phyloP scores from a whole-genome alignment of 768 basidiomycete genomes.

The Boletus eberwhitei region DNA sequence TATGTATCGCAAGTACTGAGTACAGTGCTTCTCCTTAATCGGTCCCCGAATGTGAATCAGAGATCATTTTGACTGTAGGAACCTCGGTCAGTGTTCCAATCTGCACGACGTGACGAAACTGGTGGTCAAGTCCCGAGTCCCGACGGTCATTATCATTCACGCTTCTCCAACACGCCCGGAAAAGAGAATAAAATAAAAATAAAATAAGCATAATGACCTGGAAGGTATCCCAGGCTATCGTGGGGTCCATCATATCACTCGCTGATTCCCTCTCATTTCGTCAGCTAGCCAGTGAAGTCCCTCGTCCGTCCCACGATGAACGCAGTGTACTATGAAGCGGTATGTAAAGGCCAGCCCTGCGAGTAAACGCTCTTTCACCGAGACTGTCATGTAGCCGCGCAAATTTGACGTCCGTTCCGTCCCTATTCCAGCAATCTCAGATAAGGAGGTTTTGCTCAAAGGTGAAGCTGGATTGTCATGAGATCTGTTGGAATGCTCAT shows the following conservation, averaged over 20 bases:
- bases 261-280: background rate
- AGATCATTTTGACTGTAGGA: too few species aligned
- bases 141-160: background rate
- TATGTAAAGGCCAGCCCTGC: constrained; percentile 9
- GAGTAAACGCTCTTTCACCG: background rate
- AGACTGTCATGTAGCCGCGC: constrained; percentile 34
- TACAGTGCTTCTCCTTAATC: background rate
- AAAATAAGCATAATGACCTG: background rate
- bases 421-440: constrained; percentile 49
- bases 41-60: background rate
- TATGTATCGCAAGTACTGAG: too few species aligned
- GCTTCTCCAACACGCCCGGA: background rate
- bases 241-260: background rate
- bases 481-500: background rate
- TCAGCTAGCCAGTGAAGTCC: background rate
- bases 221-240: constrained; percentile 13
- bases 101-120: too few species aligned
- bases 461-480: constrained; percentile 31
- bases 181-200: too few species aligned
- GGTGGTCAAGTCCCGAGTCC: too few species aligned
- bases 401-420: constrained; percentile 52
- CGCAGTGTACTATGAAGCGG: constrained; percentile 47
- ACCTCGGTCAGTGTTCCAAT: too few species aligned
- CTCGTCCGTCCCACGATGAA: constrained; percentile 36
- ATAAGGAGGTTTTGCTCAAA: constrained; percentile 59